Evolutionary conservation across 2,329 filamentous ascomycete genomes (phyloP).

Genomic region (Clonostachys rosea): DNA sequence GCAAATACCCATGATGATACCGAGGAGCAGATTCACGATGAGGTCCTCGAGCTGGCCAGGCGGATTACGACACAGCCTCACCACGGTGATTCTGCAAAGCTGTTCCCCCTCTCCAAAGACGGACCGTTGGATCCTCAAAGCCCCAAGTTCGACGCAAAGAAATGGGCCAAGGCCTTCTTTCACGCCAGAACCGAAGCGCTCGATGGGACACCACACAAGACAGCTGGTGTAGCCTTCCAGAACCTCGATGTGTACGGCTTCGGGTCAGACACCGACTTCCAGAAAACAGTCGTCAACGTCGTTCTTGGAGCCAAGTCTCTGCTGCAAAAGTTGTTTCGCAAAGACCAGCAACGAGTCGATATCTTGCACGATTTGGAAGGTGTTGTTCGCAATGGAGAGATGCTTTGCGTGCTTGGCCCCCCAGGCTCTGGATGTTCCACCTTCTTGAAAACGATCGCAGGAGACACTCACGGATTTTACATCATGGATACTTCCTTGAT

Average conservation of each 20-base stretch:
- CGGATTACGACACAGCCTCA: conserved; percentile 24
- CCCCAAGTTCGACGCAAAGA: conserved; percentile 42
- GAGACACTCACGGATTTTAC: conserved; percentile 61
- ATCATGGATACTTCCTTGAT: conserved; percentile 54
- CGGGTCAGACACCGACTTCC: conserved; percentile 32
- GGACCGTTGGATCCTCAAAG: conserved; percentile 24
- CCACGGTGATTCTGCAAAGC: not conserved
- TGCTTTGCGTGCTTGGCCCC: conserved; percentile 51
- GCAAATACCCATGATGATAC: conserved; percentile 15
- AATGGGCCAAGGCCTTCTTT: conserved; percentile 22
- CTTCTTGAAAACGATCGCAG: conserved; percentile 50
- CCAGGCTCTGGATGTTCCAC: conserved; percentile 57
- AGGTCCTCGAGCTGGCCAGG: conserved; percentile 49
- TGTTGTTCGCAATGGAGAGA: conserved; percentile 47
- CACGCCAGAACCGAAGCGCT: conserved; percentile 11
- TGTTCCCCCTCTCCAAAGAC: not conserved
- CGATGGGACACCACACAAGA: conserved; percentile 15
- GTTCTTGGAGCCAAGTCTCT: conserved; percentile 43
- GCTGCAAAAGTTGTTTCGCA: conserved; percentile 45
- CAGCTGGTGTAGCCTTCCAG: conserved; percentile 31
- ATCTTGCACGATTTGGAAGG: conserved; percentile 47
- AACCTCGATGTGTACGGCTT: conserved; percentile 36
- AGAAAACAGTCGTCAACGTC: conserved; percentile 33
- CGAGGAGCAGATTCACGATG: conserved; percentile 30
- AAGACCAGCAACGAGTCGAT: conserved; percentile 25